Evolutionary conservation across 1,284 basidiomycete genomes (phyloP), one percentile per base, ranked within the genome.

Genomic region (Cystobasidiaceae sp.): DNA sequence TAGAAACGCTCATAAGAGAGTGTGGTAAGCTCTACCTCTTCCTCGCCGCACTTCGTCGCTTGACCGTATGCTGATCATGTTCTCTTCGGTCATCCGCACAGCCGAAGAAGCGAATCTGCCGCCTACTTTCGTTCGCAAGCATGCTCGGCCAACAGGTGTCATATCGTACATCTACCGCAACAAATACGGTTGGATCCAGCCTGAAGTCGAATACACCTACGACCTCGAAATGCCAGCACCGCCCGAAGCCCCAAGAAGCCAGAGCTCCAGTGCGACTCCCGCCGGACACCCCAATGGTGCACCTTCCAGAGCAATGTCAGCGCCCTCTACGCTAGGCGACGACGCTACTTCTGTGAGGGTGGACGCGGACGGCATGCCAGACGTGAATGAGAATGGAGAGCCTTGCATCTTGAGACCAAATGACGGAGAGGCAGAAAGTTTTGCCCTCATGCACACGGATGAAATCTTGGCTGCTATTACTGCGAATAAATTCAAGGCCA

Each of bases 401-500:
- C 73, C 75, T 39, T 77, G 89, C 68, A 78, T 81, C 43, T 89
- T 90, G 0, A 81, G 80, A 50, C 93, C 93, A 0, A 81, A 85
- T 39, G 94, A 97, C 71, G 92, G 89, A 32, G 94, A 97, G 75
- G 93, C 97, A 4, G 91, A 96, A 74, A 86, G 83, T 0, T 97
- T 97, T 72, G 85, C 87, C 49, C 69, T 78, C 17, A 68, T 78
- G 66, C 58, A 56, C 7, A 44, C 75, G 4, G 70, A 73, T 4
- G 69, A 76, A 50, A 68, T 76, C 32, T 65, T 89, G 7, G 75
- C 84, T 3, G 65, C 81, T 61, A 83, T 91, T 79, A 81, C 80
- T 19, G 77, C 80, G 15, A 85, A 85, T 0, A 74, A 84, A 27
- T 96, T 94, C 80, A 96, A 96, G 76, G 81, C 88, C 2, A 93